Evolutionary conservation across 176 grass and related monocot species (phyloP), one percentile per base, ranked within the genome.

Genomic region (Triticum dicoccoides): DNA sequence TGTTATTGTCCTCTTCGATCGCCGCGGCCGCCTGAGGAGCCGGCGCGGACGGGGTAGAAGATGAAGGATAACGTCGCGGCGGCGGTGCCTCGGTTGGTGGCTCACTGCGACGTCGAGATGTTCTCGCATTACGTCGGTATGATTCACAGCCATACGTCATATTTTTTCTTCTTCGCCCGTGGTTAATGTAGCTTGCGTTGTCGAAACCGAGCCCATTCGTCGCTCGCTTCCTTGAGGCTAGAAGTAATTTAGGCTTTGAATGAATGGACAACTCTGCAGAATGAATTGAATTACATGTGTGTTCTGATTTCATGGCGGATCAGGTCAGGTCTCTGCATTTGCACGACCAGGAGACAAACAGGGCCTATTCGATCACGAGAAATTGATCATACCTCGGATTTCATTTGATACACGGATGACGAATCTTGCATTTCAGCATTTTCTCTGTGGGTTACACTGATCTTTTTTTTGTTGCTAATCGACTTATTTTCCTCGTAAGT

Each of bases 41-140:
- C 34, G 27, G 17, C 27, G 4, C 29, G 12, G 59, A 35, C 49
- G n/a, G 58, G 11, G 0, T 25, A 74, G 13, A 85, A 69, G 45
- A 83, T 63, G 87, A 70, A 58, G 37, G 34, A 64, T 3, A 5
- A 37, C 39, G 34, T 9, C 25, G 68, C 63, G 21, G 49, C 32
- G 59, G 37, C 75, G 80, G 82, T 94, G 90, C 97, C 94, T 9
- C 73, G 62, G 41, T 85, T 99, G 65, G 45, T 84, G 20, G 69
- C 88, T 35, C 76, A 86, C 83, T 87, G 86, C 66, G 80, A 99
- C 80, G 87, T 96, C 42, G 94, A 99, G 79, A 88, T 85, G 7
- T 99, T 96, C 86, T 86, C 90, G 8, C 90, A 87, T 27, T 99
- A 99, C 71, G 94, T 96, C 61, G 94, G 97, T 99, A 74, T 41